Percentiles rank a stretch among this genome's conserved stretches.
Conservation (phyloP, 495 filamentous ascomycete species). For the Aspergillus incahuasiensis region DNA sequence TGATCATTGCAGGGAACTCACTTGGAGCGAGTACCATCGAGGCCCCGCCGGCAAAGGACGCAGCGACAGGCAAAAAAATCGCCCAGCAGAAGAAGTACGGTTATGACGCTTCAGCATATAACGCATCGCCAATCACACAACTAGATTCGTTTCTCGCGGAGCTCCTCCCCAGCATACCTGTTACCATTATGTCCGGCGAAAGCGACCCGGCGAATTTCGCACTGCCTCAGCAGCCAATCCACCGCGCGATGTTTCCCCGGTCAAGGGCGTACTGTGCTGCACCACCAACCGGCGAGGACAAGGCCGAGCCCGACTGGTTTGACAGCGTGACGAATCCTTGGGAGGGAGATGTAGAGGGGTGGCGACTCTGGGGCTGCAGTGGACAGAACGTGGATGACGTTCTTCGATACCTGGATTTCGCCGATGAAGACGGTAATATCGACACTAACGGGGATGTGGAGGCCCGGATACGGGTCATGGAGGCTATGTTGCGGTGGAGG, state of each 20-base stretch:
- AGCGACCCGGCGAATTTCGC: constrained; percentile 76
- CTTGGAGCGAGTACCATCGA: constrained; percentile 53
- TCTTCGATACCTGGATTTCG: constrained; percentile 70
- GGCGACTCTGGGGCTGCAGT: constrained; percentile 74
- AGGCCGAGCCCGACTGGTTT: constrained; percentile 65
- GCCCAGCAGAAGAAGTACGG: constrained; percentile 75
- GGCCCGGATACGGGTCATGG: constrained; percentile 79
- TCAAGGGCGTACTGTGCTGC: constrained; percentile 59
- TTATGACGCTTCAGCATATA: constrained; percentile 85
- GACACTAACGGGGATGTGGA: constrained; percentile 42
- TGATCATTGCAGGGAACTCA: constrained; percentile 91
- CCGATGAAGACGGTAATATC: constrained; percentile 23
- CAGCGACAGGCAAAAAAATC: constrained; percentile 40
- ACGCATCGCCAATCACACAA: constrained; percentile 72
- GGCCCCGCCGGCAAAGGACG: constrained; percentile 24
- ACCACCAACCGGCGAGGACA: constrained; percentile 40
- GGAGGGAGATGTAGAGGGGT: constrained; percentile 83
- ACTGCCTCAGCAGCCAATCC: constrained; percentile 77
- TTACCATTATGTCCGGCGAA: constrained; percentile 73
- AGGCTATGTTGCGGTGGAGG: constrained; percentile 86
- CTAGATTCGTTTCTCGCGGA: constrained; percentile 78
- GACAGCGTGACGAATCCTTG: constrained; percentile 91
- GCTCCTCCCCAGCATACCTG: constrained; percentile 73
- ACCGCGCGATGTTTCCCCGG: constrained; percentile 75
- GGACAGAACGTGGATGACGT: constrained; percentile 94